phyloP scores from a whole-genome alignment of 2,329 filamentous ascomycete genomes.

The Pseudogymnoascus pannorum region DNA sequence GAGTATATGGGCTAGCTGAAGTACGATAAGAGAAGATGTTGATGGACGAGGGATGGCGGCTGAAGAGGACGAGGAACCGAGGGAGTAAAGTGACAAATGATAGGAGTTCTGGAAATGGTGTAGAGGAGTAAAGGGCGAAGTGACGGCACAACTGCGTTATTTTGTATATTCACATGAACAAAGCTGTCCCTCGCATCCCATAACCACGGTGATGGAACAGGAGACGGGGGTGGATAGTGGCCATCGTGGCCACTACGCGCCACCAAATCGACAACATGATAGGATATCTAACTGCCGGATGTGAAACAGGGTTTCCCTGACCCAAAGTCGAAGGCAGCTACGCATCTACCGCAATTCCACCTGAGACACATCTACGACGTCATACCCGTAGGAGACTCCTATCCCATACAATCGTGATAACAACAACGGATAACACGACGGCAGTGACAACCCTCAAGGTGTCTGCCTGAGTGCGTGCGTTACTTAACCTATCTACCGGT shows the following conservation, averaged over 20 bases:
- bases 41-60: conserved; percentile 34
- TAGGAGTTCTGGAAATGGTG: background rate
- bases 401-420: background rate
- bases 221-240: background rate
- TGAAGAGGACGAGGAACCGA: background rate
- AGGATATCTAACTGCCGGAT: background rate
- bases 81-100: background rate
- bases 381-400: background rate
- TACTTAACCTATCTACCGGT: background rate
- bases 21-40: conserved; percentile 39
- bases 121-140: background rate
- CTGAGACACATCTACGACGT: background rate
- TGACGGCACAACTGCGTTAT: background rate
- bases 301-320: background rate
- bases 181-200: background rate
- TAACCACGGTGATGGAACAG: background rate
- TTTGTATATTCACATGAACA: conserved; percentile 3
- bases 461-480: background rate
- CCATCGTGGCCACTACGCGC: background rate
- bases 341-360: background rate
- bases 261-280: background rate
- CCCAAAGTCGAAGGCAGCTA: background rate
- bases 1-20: conserved; percentile 31
- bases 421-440: background rate
- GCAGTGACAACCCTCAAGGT: background rate